A percentile compares a stretch with the other conserved stretches of the same genome.
Evolutionary conservation across 2,329 filamentous ascomycete genomes (phyloP).

Genomic region (Penicillium polonicum): DNA sequence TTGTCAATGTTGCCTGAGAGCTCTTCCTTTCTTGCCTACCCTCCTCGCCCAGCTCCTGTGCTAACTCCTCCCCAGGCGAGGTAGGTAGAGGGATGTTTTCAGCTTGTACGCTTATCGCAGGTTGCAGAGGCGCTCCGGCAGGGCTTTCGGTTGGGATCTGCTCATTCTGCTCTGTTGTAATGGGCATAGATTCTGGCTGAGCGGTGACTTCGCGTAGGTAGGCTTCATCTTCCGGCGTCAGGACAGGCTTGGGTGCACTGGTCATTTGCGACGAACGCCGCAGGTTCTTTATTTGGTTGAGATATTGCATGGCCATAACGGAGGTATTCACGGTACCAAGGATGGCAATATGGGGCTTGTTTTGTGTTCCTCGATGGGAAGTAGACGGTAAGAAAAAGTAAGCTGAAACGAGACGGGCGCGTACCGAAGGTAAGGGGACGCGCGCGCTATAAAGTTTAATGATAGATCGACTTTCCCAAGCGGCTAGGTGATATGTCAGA

Average conservation of each 20-base stretch:
- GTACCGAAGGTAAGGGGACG: conserved; percentile 15
- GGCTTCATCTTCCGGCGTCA: conserved; percentile 62
- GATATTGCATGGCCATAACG: conserved; percentile 40
- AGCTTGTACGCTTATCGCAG: conserved; percentile 43
- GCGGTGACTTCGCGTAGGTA: conserved; percentile 55
- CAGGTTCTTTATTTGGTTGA: conserved; percentile 45
- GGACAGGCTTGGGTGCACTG: conserved; percentile 43
- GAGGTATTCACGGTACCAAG: neutral
- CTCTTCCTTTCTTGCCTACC: conserved; percentile 37
- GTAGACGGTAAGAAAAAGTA: neutral
- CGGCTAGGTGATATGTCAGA: neutral
- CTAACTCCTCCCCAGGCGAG: conserved; percentile 47
- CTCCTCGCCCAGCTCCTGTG: conserved; percentile 32
- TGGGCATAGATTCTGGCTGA: conserved; percentile 34
- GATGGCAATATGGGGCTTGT: neutral
- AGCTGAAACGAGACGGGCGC: conserved; percentile 16
- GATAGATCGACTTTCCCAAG: conserved; percentile 17
- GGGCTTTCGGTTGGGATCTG: neutral
- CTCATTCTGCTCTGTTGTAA: conserved; percentile 3
- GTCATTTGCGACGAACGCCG: conserved; percentile 33
- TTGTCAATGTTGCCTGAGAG: conserved; percentile 16
- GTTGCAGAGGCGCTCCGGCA: neutral
- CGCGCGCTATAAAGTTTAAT: conserved; percentile 6
- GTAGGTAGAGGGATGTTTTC: conserved; percentile 52
- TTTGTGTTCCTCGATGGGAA: neutral